phyloP scores from a whole-genome alignment of 768 basidiomycete genomes.

The Candolleomyces aberdarensis region DNA sequence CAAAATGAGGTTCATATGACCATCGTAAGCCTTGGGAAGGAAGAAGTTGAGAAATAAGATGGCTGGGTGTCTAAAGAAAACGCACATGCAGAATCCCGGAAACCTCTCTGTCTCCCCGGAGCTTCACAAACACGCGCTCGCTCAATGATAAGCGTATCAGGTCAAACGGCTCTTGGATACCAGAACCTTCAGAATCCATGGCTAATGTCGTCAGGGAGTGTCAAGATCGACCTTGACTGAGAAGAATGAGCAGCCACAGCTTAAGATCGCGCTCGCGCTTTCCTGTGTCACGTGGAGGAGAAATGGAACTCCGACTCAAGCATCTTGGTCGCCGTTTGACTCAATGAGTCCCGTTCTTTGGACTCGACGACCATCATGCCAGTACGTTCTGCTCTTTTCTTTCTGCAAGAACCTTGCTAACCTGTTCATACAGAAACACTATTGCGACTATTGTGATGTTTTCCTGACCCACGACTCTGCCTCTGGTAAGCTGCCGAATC shows the following conservation, averaged over 20 bases:
- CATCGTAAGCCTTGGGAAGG: slow-evolving; percentile 85
- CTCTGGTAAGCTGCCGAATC: slow-evolving; percentile 54
- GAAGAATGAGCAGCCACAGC: neutral
- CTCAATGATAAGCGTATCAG: slow-evolving; percentile 93
- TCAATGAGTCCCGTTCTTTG: slow-evolving; percentile 5
- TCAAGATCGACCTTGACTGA: too few relatives aligned
- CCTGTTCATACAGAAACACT: slow-evolving; percentile 66
- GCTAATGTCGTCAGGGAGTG: neutral
- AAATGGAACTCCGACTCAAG: slow-evolving; percentile 24
- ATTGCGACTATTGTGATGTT: slow-evolving; percentile 93
- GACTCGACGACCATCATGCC: slow-evolving; percentile 51
- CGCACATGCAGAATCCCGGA: slow-evolving; percentile 90
- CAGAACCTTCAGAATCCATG: slow-evolving; percentile 71
- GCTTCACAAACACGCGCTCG: slow-evolving; percentile 97
- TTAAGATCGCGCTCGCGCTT: slow-evolving; percentile 10
- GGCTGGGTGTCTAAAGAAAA: neutral
- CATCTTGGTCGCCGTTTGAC: neutral
- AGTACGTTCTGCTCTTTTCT: slow-evolving; percentile 37
- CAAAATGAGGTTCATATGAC: slow-evolving; percentile 99
- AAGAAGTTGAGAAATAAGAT: slow-evolving; percentile 7
- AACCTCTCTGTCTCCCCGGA: slow-evolving; percentile 91
- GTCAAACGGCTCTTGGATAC: slow-evolving; percentile 96
- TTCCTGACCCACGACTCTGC: slow-evolving; percentile 93
- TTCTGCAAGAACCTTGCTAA: slow-evolving; percentile 6
- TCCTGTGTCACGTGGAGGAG: neutral